Base-by-base conservation (phyloP, 768 basidiomycete species). In the Tylopilus sp. region DNA sequence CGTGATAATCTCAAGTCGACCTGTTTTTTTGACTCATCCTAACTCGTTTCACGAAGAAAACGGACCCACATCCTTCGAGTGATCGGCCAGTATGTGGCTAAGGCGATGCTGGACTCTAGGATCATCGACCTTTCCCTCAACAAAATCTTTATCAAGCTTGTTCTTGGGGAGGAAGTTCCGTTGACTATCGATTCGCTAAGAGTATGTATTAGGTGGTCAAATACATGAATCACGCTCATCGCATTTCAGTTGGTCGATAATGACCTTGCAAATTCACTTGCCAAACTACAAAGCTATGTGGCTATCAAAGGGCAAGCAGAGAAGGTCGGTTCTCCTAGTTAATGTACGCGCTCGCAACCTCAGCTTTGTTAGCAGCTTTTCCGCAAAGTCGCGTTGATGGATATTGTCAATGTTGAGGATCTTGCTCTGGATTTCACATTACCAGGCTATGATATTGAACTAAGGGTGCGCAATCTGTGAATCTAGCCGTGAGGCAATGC, bases 41-140 rank as follows among this genome's bases (percentile, higher is more conserved):
- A n/a, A 52, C 48, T 48, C 37, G 52, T 36, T 52, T 37, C 54
- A 34, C 30, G 16, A 63, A 92, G 90, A 64, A 92, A 93, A 76
- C 81, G 85, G 24, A 87, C 87, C 6, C 88, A 92, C 62, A 81
- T 96, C 48, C 86, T 95, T 69, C 83, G 87, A 37, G 86, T 95
- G 21, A 85, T 98, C 43, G 97, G 97, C 4, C 92, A 96, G 70
- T 98, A 98, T 71, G 86, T 97, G 24, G 97, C 94, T 10, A 96
- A 98, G 73, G 94, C 96, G 4, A 85, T 98, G 80, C 76, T 98
- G 40, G 97, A 99, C 71, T 97, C 95, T 11, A 83, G 97, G 19
- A 98, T 98, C 65, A 96, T 98, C 71, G 97, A 98, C 68, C 76
- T 98, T 59, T 86, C 90, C 26, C 85, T 98, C 69, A 98, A 93